Evolutionary conservation across 352 stramenopile genomes (phyloP), one percentile per base, ranked within the genome.

Genomic region (Phytophthora hybrid): DNA sequence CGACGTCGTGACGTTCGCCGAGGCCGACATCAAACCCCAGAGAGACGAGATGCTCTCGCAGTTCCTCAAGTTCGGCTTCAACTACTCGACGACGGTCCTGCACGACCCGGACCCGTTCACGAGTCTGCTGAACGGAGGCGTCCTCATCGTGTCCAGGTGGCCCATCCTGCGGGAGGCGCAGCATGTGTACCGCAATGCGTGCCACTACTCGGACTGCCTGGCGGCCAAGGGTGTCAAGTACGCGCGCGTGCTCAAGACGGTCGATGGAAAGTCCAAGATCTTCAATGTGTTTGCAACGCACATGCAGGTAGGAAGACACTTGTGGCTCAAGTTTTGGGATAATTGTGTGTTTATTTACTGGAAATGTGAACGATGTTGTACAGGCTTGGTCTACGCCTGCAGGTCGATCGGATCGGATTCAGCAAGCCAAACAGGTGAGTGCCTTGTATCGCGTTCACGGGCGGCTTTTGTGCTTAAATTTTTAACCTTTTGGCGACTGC

Each of bases 231-330:
- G 89, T 21, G 87, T 94, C 66, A 96, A 96, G 56, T 96, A 94
- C 55, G 87, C 88, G 18, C 82, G 89, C 14, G 39, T 94, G 11
- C 63, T 93, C 63, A 96, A 96, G 63, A 93, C 71, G 1, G 59
- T 84, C 8, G 32, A 82, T 11, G 69, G 55, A 9, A 61, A 51
- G 3, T 86, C 76, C 59, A 96, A 96, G 68, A 79, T 93, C 8
- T 94, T 94, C 59, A 96, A 96, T 63, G 81, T 96, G 13, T 96
- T 94, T 69, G 87, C 86, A 21, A 94, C 89, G 31, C 89, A 96
- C 73, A 93, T 96, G 85, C 89, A 95, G 81, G 85, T 89, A 52
- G 1, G 32, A 55, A 55, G 14, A 11, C 37, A 14, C 23, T 61
- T 19, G 41, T 49, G n/a, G 29, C 14, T 49, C 11, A 6, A 34